These are phyloP conservation scores for Boletus edulis DNA, from an alignment of 768 basidiomycete genomes.

Conservation along the genomic window DNA sequence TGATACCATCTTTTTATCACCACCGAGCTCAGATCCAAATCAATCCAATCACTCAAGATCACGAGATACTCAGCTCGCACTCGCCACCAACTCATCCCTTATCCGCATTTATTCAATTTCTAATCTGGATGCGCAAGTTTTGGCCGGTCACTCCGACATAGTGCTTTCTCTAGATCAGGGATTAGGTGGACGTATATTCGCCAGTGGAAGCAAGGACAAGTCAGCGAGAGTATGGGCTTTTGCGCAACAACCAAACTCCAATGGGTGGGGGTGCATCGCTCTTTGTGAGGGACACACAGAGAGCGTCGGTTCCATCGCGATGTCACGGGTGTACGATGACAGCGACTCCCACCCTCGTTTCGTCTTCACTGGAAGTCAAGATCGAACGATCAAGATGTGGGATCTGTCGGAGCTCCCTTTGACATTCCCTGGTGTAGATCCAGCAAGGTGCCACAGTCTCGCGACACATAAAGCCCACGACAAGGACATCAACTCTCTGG, in stretches of 20 bases:
- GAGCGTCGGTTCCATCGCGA: conserved; percentile 85
- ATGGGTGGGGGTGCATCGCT: conserved; percentile 64
- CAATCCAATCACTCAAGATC: conserved; percentile 17
- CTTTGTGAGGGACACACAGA: conserved; percentile 93
- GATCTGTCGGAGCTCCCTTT: conserved; percentile 62
- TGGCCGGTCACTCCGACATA: conserved; percentile 89
- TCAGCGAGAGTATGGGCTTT: conserved; percentile 81
- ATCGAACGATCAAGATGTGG: conserved; percentile 99
- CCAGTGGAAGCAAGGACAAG: conserved; percentile 89
- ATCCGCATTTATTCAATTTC: conserved; percentile 84
- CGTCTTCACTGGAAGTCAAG: conserved; percentile 94
- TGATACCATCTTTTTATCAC: conserved; percentile 76
- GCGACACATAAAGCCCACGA: conserved; percentile 91
- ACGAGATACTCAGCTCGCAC: conserved; percentile 74
- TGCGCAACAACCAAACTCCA: conserved; percentile 10
- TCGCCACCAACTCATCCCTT: conserved; percentile 97
- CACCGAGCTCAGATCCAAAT: conserved; percentile 28
- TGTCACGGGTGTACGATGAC: conserved; percentile 51
- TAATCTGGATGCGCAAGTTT: conserved; percentile 77
- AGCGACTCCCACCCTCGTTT: conserved; percentile 46
- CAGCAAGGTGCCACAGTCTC: conserved; percentile 65
- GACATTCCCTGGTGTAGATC: conserved; percentile 25
- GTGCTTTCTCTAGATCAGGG: conserved; percentile 82
- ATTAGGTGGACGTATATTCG: conserved; percentile 67
- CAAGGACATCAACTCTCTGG: conserved; percentile 97